Evolutionary conservation across 2,329 filamentous ascomycete species (phyloP).

Genomic region (Chaetomiaceae sp.): DNA sequence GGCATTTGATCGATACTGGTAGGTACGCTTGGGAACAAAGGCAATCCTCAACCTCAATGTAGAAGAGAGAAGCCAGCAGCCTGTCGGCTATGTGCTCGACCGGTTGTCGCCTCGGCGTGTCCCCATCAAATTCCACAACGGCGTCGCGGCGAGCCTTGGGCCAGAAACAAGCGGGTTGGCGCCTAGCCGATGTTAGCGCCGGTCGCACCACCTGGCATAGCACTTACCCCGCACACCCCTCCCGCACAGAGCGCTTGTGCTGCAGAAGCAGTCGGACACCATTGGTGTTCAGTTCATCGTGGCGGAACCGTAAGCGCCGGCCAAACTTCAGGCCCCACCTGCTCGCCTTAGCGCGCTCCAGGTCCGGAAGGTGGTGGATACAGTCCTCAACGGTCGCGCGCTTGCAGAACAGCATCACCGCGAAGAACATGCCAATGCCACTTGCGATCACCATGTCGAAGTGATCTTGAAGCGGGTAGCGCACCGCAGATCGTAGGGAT

Average conservation of each 20-base stretch:
- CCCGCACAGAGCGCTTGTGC: neutral
- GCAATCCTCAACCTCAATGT: neutral
- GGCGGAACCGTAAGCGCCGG: neutral
- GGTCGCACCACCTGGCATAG: neutral
- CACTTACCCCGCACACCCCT: neutral
- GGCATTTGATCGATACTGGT: neutral
- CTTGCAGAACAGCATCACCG: conserved; percentile 3
- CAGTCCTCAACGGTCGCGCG: neutral
- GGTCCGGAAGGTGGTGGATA: neutral
- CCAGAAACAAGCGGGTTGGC: neutral
- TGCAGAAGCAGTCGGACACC: neutral
- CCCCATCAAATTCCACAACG: neutral
- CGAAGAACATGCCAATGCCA: conserved; percentile 4
- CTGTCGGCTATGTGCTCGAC: neutral
- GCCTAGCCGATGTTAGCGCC: neutral
- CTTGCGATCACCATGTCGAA: conserved; percentile 1
- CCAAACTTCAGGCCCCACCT: conserved; percentile 1
- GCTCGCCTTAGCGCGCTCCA: neutral
- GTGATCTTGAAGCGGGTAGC: neutral
- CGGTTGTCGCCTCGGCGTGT: neutral
- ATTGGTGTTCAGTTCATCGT: neutral
- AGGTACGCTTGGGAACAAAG: neutral
- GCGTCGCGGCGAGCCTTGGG: neutral
- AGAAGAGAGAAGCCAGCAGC: neutral
- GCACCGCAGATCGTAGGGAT: neutral